Evolutionary conservation across 2,329 filamentous ascomycete genomes (phyloP).

Genomic region (Claviceps monticola): DNA sequence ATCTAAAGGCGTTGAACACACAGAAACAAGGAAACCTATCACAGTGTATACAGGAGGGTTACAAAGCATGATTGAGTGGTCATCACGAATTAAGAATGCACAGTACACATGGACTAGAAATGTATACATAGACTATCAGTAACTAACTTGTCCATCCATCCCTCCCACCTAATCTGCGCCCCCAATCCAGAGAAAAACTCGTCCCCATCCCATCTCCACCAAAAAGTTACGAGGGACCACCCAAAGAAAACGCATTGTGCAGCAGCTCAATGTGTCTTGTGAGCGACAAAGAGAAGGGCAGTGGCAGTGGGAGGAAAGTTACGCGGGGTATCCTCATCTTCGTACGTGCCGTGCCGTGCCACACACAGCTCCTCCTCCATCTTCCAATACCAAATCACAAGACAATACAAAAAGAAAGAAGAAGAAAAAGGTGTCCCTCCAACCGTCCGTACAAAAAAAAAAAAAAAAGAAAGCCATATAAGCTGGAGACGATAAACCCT

Average conservation of each 20-base stretch:
- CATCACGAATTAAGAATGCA: no score
- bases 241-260: background rate
- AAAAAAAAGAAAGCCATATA: no score
- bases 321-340: slow-evolving; percentile 5
- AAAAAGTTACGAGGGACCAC: background rate
- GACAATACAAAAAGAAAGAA: background rate
- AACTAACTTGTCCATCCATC: background rate
- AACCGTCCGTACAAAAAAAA: background rate
- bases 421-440: background rate
- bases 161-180: background rate
- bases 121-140: background rate
- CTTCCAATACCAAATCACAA: background rate
- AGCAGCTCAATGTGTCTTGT: slow-evolving; percentile 2
- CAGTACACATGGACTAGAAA: background rate
- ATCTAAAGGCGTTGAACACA: no score
- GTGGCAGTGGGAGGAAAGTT: background rate
- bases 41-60: no score
- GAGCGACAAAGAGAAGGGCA: no score
- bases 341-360: background rate
- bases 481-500: no score
- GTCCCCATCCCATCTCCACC: background rate
- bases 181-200: background rate
- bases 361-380: background rate
- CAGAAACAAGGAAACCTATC: no score
- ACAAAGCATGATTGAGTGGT: no score